phyloP scores from a whole-genome alignment of 176 grass and related monocot genomes.

The Otatea glauca region DNA sequence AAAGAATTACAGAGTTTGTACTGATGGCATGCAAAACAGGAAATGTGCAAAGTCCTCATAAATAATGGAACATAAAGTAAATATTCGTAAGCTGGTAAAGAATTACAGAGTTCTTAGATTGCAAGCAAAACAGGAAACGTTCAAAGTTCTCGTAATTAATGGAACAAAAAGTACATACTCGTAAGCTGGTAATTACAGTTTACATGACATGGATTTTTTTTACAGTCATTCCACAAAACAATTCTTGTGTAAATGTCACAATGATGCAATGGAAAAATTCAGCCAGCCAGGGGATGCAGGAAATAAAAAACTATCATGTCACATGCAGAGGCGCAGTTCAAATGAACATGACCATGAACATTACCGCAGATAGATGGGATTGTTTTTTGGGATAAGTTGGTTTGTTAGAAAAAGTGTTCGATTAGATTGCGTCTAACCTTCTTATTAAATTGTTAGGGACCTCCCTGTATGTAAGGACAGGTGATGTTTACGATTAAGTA shows the following conservation, averaged over 20 bases:
- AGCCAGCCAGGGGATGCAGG: neutral
- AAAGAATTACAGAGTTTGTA: slow-evolving; percentile 41
- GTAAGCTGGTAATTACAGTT: neutral
- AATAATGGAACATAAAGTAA: neutral
- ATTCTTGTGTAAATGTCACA: neutral
- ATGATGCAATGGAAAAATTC: neutral
- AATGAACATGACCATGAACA: neutral
- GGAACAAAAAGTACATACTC: neutral
- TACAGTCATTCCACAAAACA: neutral
- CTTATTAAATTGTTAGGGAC: neutral
- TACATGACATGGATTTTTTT: neutral
- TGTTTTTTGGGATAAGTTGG: too few species aligned
- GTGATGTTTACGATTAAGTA: neutral
- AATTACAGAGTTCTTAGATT: slow-evolving; percentile 21
- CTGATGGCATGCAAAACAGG: neutral
- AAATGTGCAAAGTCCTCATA: neutral
- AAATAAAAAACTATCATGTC: neutral
- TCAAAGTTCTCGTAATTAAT: neutral
- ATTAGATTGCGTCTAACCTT: too few species aligned
- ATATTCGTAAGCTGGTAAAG: slow-evolving; percentile 32
- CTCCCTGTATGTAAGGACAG: neutral
- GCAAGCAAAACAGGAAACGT: neutral
- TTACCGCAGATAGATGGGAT: neutral
- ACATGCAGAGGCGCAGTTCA: neutral
- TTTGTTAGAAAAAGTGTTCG: too few species aligned